Conservation (phyloP, 768 basidiomycete genomes). For the Tulasnella sp. region DNA sequence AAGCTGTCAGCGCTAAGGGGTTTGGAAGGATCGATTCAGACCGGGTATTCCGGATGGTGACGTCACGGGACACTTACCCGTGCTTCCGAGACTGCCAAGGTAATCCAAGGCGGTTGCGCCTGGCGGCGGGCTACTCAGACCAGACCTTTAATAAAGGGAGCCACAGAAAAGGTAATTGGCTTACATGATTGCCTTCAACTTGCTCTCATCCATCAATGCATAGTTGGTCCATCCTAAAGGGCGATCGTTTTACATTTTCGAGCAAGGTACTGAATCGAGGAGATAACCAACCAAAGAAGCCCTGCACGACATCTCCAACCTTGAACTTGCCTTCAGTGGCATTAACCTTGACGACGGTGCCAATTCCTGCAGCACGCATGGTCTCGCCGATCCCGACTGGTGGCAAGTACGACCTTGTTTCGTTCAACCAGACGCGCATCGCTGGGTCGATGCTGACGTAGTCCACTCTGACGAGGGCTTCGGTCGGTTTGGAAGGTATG, state of each 20-base stretch:
- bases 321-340: slow-evolving; percentile 37
- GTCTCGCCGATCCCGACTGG: slow-evolving; percentile 59
- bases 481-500: slow-evolving; percentile 24
- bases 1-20: slow-evolving; percentile 35
- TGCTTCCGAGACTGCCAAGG: slow-evolving; percentile 69
- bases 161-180: slow-evolving; percentile 31
- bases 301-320: slow-evolving; percentile 67
- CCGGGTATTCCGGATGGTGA: background rate
- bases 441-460: slow-evolving; percentile 84
- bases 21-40: background rate
- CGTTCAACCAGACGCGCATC: slow-evolving; percentile 79
- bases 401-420: slow-evolving; percentile 42
- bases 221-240: slow-evolving; percentile 73
- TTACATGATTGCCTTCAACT: slow-evolving; percentile 53
- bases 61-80: slow-evolving; percentile 48
- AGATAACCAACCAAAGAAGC: slow-evolving; percentile 50
- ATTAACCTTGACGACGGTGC: slow-evolving; percentile 41
- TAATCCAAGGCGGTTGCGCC: slow-evolving; percentile 70
- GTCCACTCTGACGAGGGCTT: slow-evolving; percentile 69
- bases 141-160: background rate
- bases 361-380: slow-evolving; percentile 70
- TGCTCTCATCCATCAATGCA: slow-evolving; percentile 54
- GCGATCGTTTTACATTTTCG: background rate
- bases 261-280: background rate
- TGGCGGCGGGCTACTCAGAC: slow-evolving; percentile 38